phyloP scores from a whole-genome alignment of 176 grass and related monocot genomes.

The Puccinellia tenuiflora region DNA sequence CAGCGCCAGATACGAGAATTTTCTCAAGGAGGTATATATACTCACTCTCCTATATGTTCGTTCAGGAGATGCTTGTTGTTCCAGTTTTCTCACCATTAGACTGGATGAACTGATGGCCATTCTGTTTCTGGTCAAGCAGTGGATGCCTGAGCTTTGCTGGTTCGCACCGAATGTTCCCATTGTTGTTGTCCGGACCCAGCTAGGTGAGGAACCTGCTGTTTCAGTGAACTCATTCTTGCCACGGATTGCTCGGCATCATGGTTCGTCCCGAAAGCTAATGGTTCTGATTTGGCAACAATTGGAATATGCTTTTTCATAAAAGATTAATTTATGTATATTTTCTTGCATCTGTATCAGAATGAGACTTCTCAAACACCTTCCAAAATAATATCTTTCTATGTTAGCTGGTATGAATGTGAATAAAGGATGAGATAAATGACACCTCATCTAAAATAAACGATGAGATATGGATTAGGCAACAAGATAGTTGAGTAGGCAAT shows the following conservation, averaged over 20 bases:
- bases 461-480: too few species aligned
- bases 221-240: not conserved
- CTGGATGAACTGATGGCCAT: not conserved
- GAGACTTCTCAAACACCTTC: too few species aligned
- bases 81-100: not conserved
- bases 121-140: too few species aligned
- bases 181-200: conserved; percentile 82
- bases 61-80: not conserved
- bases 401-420: too few species aligned
- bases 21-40: not conserved
- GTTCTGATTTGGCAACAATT: not conserved
- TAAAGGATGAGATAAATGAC: too few species aligned
- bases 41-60: not conserved
- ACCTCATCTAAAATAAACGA: too few species aligned
- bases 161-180: conserved; percentile 75
- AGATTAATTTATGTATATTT: too few species aligned
- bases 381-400: too few species aligned
- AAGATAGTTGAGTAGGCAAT: too few species aligned
- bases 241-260: not conserved
- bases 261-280: not conserved
- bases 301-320: too few species aligned
- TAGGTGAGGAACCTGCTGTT: conserved; percentile 41
- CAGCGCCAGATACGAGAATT: not conserved
- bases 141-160: conserved; percentile 84
- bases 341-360: too few species aligned